A percentile compares a stretch with the other conserved stretches of the same genome.
phyloP scores from a whole-genome alignment of 2,329 filamentous ascomycete species.

The Apiospora koreana region DNA sequence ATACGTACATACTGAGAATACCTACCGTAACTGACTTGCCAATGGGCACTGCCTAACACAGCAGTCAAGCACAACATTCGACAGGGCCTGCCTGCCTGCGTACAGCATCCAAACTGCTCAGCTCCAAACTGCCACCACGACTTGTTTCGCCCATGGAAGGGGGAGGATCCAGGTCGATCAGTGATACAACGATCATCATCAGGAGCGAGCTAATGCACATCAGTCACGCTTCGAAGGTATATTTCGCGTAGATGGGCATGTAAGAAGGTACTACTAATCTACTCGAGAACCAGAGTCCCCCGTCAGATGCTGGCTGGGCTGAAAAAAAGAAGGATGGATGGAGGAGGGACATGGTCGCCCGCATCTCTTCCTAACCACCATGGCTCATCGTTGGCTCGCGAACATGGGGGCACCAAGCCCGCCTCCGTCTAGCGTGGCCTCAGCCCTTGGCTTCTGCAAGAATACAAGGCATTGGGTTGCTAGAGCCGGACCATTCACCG shows the following conservation, averaged over 20 bases:
- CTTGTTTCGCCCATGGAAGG: background rate
- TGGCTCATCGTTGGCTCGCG: conserved; percentile 13
- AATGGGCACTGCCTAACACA: background rate
- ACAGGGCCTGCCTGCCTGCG: background rate
- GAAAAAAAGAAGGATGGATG: background rate
- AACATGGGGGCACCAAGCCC: conserved; percentile 1
- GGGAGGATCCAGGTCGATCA: background rate
- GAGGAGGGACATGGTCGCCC: background rate
- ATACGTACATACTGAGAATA: background rate
- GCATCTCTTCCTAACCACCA: conserved; percentile 5
- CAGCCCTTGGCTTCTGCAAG: conserved; percentile 33
- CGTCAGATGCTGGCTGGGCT: conserved; percentile 6
- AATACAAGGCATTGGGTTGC: conserved; percentile 28
- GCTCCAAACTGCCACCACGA: background rate
- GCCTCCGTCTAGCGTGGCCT: conserved; percentile 24
- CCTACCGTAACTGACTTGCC: background rate
- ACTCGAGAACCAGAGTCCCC: background rate
- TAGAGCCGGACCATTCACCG: conserved; percentile 26
- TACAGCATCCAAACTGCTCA: background rate
- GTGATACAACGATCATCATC: conserved; percentile 7
- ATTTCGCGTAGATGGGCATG: background rate
- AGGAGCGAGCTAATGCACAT: conserved; percentile 9
- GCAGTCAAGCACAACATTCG: background rate
- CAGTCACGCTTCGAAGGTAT: conserved; percentile 7
- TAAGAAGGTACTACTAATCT: conserved; percentile 4